phyloP scores from a whole-genome alignment of 148 eudicot species.

The Fallopia convolvulus region DNA sequence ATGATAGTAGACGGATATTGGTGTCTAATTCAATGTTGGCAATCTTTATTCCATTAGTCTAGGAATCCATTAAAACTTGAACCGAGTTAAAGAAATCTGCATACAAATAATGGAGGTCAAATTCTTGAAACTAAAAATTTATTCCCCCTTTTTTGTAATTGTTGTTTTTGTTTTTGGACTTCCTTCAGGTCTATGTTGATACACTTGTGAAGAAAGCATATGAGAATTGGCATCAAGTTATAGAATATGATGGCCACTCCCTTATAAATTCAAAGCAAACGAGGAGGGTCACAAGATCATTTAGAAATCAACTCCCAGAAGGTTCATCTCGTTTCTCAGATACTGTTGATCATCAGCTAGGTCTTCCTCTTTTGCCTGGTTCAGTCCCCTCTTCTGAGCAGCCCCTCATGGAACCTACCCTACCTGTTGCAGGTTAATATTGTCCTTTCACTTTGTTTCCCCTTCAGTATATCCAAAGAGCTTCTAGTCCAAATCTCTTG shows the following conservation, averaged over 20 bases:
- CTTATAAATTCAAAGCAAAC: slow-evolving; percentile 59
- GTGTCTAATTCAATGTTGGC: no score
- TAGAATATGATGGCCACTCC: slow-evolving; percentile 88
- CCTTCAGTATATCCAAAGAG: background rate
- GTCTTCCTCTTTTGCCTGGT: slow-evolving; percentile 37
- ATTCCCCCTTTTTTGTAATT: background rate
- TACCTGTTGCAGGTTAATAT: slow-evolving; percentile 43
- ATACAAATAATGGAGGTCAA: background rate
- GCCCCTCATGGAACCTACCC: slow-evolving; percentile 34
- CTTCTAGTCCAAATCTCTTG: background rate
- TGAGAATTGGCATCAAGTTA: slow-evolving; percentile 87
- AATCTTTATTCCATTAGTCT: no score
- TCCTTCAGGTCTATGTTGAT: slow-evolving; percentile 69
- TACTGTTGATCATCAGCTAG: slow-evolving; percentile 42
- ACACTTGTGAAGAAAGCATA: slow-evolving; percentile 81
- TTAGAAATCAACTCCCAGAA: slow-evolving; percentile 37
- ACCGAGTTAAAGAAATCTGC: no score
- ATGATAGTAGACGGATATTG: no score
- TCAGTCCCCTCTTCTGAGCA: slow-evolving; percentile 37
- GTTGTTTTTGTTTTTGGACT: no score
- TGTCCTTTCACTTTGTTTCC: background rate
- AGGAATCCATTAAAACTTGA: no score
- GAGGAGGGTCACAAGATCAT: slow-evolving; percentile 32
- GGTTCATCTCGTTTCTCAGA: slow-evolving; percentile 36
- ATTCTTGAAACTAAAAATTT: background rate